Base-by-base conservation (phyloP, 106 monocot species). In the Cymbidium sinense region DNA sequence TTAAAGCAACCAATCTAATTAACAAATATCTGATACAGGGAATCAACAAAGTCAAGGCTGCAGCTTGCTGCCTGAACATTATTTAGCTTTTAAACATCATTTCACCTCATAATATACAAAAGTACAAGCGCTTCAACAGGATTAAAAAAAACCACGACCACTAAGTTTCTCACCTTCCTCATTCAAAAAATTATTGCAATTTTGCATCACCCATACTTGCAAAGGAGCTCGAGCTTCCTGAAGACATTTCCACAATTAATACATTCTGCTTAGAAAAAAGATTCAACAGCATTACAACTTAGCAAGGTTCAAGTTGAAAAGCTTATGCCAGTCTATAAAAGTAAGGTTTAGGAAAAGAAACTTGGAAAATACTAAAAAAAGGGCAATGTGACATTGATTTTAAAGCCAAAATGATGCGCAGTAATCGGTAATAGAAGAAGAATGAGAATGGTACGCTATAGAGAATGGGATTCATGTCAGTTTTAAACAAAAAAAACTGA, bases 201-300 rank as follows among this genome's bases (percentile, higher is more conserved):
- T 89, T 75, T 90, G 93, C 41, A 84, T 82, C 27, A 86, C 86
- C 92, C 93, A 89, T 51, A 99, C 86, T 77, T 91, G 95, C 81
- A 99, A 82, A 34, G 95, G 89, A 77, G 86, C 84, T 76, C 90
- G 88, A 73, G 90, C 88, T 89, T 99, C 99, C 99, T 99, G 74
- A 77, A 78, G 50, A 9, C 43, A 69, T 36, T 39, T 21, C 17
- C 13, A 70, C 5, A 73, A 71, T 50, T 37, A 84, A 71, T 71
- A 39, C 7, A 71, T 39, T 71, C 71, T 37, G 19, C n/a, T 67
- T 15, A 15, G 17, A 67, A 28, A 30, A 33, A 67, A 43, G 31
- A 0, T 75, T 67, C 1, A 25, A 37, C 15, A 74, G 13, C 12
- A 74, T 71, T 71, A 39, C 37, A 71, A 39, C 34, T 21, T 71